These are phyloP conservation scores for Periconia digitata DNA, from an alignment of 2,329 filamentous ascomycete genomes.

Conservation along the genomic window DNA sequence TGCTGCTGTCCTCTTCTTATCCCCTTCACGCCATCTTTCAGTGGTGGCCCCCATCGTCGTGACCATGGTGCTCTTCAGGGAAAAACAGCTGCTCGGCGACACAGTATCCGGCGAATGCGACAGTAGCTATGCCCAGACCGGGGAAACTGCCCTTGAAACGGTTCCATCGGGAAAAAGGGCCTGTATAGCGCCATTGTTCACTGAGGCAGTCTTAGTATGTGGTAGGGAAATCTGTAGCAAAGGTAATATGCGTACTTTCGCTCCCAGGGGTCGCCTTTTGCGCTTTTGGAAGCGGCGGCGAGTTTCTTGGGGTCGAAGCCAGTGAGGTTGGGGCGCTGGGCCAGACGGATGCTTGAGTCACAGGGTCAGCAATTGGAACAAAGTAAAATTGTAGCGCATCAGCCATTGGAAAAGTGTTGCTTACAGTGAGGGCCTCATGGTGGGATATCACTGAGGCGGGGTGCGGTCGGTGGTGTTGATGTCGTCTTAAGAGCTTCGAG, in stretches of 20 bases:
- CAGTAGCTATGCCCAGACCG: conserved; percentile 87
- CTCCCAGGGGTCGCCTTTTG: conserved; percentile 64
- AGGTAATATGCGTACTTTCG: conserved; percentile 53
- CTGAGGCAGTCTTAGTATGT: conserved; percentile 52
- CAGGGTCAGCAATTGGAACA: conserved; percentile 16
- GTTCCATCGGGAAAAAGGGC: conserved; percentile 84
- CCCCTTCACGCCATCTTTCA: conserved; percentile 8
- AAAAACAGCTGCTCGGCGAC: conserved; percentile 87
- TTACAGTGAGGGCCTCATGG: conserved; percentile 30
- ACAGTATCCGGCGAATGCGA: conserved; percentile 88
- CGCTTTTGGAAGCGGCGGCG: conserved; percentile 67
- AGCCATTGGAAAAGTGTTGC: conserved; percentile 5
- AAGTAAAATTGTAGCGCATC: conserved; percentile 2
- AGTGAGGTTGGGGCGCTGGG: conserved; percentile 72
- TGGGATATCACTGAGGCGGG: conserved; percentile 17
- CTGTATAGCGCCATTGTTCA: conserved; percentile 92
- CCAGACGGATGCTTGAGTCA: conserved; percentile 47
- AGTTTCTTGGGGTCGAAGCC: conserved; percentile 87
- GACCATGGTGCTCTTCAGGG: conserved; percentile 57
- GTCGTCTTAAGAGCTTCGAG: conserved; percentile 18
- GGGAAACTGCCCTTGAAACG: conserved; percentile 86
- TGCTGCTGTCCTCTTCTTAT: conserved; percentile 5
- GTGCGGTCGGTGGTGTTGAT: conserved; percentile 19
- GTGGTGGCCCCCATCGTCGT: conserved; percentile 28
- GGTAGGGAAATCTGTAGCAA: conserved; percentile 3